Evolutionary conservation across 345 rosid genomes (phyloP).

Genomic region (Aquilaria malaccensis): DNA sequence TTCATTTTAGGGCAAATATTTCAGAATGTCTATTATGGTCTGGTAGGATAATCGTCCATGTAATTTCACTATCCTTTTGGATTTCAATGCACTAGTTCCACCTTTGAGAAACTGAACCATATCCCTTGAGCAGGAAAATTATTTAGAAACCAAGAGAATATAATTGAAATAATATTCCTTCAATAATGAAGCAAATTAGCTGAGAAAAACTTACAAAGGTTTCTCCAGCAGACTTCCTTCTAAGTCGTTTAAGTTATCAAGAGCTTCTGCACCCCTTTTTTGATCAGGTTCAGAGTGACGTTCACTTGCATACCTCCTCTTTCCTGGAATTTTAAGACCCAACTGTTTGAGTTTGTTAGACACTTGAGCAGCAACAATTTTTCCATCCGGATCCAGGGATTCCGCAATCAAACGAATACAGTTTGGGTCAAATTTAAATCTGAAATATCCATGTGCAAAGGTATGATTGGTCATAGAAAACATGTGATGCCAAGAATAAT

Average conservation of each 20-base stretch:
- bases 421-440: slow-evolving; percentile 61
- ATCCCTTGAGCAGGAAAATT: too few relatives aligned
- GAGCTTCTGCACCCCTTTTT: slow-evolving; percentile 21
- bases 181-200: not conserved
- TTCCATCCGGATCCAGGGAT: slow-evolving; percentile 61
- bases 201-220: slow-evolving; percentile 45
- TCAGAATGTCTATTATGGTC: too few relatives aligned
- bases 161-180: too few relatives aligned
- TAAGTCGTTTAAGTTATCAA: slow-evolving; percentile 25
- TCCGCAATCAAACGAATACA: slow-evolving; percentile 60
- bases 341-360: slow-evolving; percentile 83
- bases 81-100: too few relatives aligned
- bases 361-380: slow-evolving; percentile 73
- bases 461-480: not conserved
- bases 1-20: too few relatives aligned
- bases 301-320: slow-evolving; percentile 37
- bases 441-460: slow-evolving; percentile 23
- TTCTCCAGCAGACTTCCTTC: slow-evolving; percentile 26
- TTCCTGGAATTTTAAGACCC: slow-evolving; percentile 41
- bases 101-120: too few relatives aligned
- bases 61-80: too few relatives aligned
- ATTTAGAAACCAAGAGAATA: too few relatives aligned
- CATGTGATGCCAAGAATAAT: slow-evolving; percentile 5
- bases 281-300: slow-evolving; percentile 20
- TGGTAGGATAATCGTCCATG: too few relatives aligned